Percentiles rank a stretch among this genome's conserved stretches.
Evolutionary conservation across 306 rosid species (phyloP).

Genomic region (Vigna mungo): DNA sequence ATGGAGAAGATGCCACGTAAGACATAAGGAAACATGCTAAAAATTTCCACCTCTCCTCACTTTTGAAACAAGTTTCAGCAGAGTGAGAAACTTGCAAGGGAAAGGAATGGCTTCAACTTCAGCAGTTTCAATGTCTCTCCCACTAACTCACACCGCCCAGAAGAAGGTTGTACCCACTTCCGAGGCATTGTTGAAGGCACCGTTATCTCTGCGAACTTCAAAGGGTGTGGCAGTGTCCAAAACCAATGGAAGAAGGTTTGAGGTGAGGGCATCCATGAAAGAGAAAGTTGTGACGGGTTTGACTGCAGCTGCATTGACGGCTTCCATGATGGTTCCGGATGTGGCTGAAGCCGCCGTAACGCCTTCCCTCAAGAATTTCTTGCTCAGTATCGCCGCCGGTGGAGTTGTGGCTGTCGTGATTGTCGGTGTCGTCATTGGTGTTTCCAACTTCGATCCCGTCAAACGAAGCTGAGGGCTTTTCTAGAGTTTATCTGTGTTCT

Average conservation of each 20-base stretch:
- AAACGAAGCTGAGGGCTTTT: conserved; percentile 66
- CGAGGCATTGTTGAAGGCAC: conserved; percentile 68
- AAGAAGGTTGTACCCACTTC: conserved; percentile 55
- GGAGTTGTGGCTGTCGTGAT: conserved; percentile 67
- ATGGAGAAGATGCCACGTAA: conserved; percentile 74
- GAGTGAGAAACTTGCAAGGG: not conserved
- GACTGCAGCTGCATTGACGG: conserved; percentile 76
- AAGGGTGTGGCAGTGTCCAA: conserved; percentile 52
- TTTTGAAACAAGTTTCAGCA: not conserved
- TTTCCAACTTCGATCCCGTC: conserved; percentile 92
- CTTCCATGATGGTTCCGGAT: conserved; percentile 81
- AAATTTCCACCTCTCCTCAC: conserved; percentile 53
- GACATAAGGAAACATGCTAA: conserved; percentile 52
- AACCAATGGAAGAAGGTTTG: conserved; percentile 52
- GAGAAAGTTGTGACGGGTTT: conserved; percentile 83
- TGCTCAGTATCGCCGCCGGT: conserved; percentile 94
- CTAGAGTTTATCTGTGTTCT: conserved; percentile 46
- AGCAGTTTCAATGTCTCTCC: conserved; percentile 72
- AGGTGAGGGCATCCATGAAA: conserved; percentile 81
- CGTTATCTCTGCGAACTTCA: conserved; percentile 49
- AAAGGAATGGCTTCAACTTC: conserved; percentile 74
- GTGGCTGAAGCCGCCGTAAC: conserved; percentile 90
- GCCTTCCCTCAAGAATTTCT: conserved; percentile 93
- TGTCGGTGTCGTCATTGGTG: conserved; percentile 83
- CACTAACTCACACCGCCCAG: conserved; percentile 53